These are phyloP conservation scores for Pseudodiploospora longispora DNA, from an alignment of 2,329 filamentous ascomycete species.

Conservation along the genomic window DNA sequence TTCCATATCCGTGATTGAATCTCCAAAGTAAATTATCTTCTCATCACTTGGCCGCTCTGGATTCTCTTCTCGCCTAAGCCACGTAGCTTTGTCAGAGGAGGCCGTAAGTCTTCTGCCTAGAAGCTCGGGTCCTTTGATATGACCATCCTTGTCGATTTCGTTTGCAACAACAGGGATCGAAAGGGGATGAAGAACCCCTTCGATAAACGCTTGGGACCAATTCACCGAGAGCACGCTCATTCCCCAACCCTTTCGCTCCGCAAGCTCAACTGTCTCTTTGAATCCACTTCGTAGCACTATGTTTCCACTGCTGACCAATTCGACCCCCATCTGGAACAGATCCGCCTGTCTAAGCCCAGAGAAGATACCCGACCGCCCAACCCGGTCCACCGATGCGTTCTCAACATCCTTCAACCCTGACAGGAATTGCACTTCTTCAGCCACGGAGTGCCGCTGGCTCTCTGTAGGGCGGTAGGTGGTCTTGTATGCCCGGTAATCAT, in stretches of 20 bases:
- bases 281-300: slow-evolving; percentile 35
- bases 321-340: slow-evolving; percentile 30
- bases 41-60: slow-evolving; percentile 6
- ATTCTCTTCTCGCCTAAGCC: slow-evolving; percentile 19
- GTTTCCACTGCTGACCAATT: slow-evolving; percentile 23
- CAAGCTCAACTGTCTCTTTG: slow-evolving; percentile 19
- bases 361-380: slow-evolving; percentile 38
- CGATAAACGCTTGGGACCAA: slow-evolving; percentile 41
- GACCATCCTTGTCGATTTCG: slow-evolving; percentile 28
- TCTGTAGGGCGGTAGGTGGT: slow-evolving; percentile 24
- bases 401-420: slow-evolving; percentile 37
- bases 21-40: slow-evolving; percentile 46
- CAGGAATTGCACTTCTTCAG: slow-evolving; percentile 36
- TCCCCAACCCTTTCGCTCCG: slow-evolving; percentile 23
- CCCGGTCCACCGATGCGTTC: slow-evolving; percentile 34
- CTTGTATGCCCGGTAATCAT: slow-evolving; percentile 32
- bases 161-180: slow-evolving; percentile 36
- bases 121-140: slow-evolving; percentile 32
- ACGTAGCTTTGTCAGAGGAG: slow-evolving; percentile 34
- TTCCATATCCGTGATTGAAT: slow-evolving; percentile 49
- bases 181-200: slow-evolving; percentile 30
- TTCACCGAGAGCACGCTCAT: slow-evolving; percentile 43
- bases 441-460: slow-evolving; percentile 23
- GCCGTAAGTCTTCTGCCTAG: slow-evolving; percentile 23
- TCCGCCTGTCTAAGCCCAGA: slow-evolving; percentile 23